These are phyloP conservation scores for Hygrophila difformis DNA, from an alignment of 257 asterid genomes.

Conservation along the genomic window DNA sequence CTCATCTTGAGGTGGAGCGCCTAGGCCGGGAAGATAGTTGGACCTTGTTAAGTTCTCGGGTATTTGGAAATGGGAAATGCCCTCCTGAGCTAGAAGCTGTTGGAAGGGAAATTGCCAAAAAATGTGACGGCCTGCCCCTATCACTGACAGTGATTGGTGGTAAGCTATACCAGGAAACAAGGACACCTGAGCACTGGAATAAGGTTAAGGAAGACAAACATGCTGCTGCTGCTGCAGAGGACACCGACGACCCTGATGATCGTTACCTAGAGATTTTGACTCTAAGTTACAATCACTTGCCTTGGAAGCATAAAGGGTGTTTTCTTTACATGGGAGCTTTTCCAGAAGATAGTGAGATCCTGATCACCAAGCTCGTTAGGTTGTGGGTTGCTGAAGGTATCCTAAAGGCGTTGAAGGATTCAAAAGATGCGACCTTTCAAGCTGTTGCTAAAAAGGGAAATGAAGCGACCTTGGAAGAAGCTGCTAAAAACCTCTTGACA, in stretches of 20 bases:
- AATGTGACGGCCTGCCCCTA: conserved; percentile 28
- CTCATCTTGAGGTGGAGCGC: conserved; percentile 11
- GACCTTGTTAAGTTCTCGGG: conserved; percentile 13
- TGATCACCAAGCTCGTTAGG: conserved; percentile 16
- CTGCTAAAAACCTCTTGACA: conserved; percentile 1
- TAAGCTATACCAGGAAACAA: conserved; percentile 11
- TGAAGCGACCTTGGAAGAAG: conserved; percentile 5
- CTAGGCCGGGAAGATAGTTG: conserved; percentile 20
- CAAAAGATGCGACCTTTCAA: conserved; percentile 2
- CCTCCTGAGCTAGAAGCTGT: conserved; percentile 15
- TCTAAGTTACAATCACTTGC: conserved; percentile 27
- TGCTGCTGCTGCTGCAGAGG: conserved; percentile 8
- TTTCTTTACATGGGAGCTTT: conserved; percentile 33
- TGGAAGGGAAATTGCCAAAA: conserved; percentile 9
- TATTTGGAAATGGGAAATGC: conserved; percentile 10
- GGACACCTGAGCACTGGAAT: conserved; percentile 7
- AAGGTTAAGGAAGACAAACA: conserved; percentile 12
- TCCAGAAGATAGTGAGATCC: conserved; percentile 22
- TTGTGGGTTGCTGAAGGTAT: conserved; percentile 36
- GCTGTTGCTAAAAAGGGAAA: conserved; percentile 3
- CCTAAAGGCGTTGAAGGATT: conserved; percentile 4
- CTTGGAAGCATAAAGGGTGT: conserved; percentile 20
- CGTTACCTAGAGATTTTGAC: conserved; percentile 13
- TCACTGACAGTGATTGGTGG: conserved; percentile 27
- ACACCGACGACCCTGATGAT: too few species aligned